Evolutionary conservation across 371 early-diverging fungal species (phyloP).

Genomic region (Mortierella sp.): DNA sequence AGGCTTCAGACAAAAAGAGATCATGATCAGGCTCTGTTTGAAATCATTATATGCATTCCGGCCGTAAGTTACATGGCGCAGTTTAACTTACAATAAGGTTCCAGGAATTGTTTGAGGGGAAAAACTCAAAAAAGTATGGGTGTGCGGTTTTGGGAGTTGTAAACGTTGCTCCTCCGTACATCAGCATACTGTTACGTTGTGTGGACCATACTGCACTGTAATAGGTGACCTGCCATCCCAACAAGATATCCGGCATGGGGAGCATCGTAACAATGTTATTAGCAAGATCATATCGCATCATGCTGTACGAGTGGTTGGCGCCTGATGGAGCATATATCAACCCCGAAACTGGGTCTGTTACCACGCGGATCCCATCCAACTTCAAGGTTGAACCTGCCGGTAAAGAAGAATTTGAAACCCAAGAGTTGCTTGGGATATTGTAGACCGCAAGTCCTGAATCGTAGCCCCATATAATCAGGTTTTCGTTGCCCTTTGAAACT

Average conservation of each 20-base stretch:
- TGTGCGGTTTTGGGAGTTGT: too few species aligned
- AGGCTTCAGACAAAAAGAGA: neutral
- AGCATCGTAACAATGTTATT: neutral
- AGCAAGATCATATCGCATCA: neutral
- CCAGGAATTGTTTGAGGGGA: neutral
- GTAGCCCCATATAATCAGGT: neutral
- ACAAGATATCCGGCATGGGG: neutral
- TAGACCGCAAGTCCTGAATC: neutral
- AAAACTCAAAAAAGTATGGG: neutral
- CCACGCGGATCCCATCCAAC: too few species aligned
- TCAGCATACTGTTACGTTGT: neutral
- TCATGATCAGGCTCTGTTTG: neutral
- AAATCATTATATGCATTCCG: too few species aligned
- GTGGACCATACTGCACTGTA: neutral
- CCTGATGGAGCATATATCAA: too few species aligned
- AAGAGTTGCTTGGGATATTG: neutral
- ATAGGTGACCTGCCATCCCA: neutral
- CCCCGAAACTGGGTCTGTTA: too few species aligned
- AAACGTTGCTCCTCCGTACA: constrained; percentile 1
- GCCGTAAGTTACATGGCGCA: neutral
- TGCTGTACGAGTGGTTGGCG: neutral
- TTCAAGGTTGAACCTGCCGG: too few species aligned
- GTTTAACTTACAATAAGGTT: neutral
- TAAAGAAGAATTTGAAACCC: neutral
- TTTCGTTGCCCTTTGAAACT: neutral